phyloP scores from a whole-genome alignment of 164 flowering plant species.

The Houttuynia cordata region DNA sequence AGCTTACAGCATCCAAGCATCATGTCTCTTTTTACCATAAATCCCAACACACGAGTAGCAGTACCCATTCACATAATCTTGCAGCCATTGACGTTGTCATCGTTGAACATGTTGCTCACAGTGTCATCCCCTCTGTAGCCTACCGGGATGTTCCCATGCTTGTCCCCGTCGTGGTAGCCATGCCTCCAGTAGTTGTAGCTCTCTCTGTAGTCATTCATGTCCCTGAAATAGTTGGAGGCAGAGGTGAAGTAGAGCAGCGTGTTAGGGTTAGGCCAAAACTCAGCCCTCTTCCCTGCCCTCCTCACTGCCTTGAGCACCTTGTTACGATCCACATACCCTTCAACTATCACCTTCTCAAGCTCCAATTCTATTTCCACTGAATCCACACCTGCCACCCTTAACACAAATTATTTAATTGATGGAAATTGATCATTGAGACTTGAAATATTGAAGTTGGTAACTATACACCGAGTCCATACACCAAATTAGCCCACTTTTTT shows the following conservation, averaged over 20 bases:
- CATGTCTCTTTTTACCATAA: too few relatives aligned
- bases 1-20: too few relatives aligned
- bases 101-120: conserved; percentile 91
- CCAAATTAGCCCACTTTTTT: too few relatives aligned
- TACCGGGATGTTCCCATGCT: conserved; percentile 51
- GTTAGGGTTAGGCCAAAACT: conserved; percentile 85
- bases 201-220: conserved; percentile 65
- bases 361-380: conserved; percentile 69
- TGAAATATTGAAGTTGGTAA: too few relatives aligned
- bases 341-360: conserved; percentile 83
- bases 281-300: conserved; percentile 86
- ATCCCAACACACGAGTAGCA: too few relatives aligned
- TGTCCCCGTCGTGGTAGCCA: conserved; percentile 64
- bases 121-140: conserved; percentile 70
- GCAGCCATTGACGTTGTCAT: conserved; percentile 87
- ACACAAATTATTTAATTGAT: too few relatives aligned
- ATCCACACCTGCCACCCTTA: conserved; percentile 59
- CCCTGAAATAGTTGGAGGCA: conserved; percentile 48
- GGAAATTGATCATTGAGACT: too few relatives aligned
- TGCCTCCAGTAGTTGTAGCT: conserved; percentile 90
- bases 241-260: conserved; percentile 76
- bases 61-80: conserved; percentile 68
- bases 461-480: too few relatives aligned
- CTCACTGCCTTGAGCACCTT: conserved; percentile 84
- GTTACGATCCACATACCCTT: conserved; percentile 81